Evolutionary conservation across 2,329 filamentous ascomycete genomes (phyloP).

Genomic region (Zasmidium cellare): DNA sequence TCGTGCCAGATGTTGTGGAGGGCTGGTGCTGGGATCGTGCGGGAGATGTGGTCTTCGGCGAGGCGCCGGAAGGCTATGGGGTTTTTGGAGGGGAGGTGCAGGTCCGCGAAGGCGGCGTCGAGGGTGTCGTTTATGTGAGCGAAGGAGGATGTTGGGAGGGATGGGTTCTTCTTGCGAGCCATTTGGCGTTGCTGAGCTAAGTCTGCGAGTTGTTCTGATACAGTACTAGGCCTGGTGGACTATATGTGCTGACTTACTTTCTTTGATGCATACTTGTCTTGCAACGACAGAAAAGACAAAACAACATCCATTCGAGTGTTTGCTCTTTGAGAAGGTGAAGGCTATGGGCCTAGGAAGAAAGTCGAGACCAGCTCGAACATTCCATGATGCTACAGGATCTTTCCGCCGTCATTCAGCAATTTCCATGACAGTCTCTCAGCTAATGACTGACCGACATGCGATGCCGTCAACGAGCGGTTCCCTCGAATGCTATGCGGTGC

Average conservation of each 20-base stretch:
- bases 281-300: too few relatives aligned
- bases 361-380: neutral
- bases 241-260: too few relatives aligned
- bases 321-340: too few relatives aligned
- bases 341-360: too few relatives aligned
- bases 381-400: neutral
- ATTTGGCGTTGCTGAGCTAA: too few relatives aligned
- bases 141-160: neutral
- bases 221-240: too few relatives aligned
- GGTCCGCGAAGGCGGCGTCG: neutral
- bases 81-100: neutral
- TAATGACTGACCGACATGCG: too few relatives aligned
- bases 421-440: too few relatives aligned
- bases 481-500: neutral
- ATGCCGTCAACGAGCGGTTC: neutral
- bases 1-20: neutral
- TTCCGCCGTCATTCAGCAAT: neutral
- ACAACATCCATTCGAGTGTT: too few relatives aligned
- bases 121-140: neutral
- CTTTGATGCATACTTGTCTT: too few relatives aligned
- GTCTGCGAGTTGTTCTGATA: too few relatives aligned
- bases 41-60: neutral
- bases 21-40: neutral
- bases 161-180: neutral
- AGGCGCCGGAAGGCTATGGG: neutral